Evolutionary conservation across 148 eudicot species (phyloP).

Genomic region (Cornus suecica): DNA sequence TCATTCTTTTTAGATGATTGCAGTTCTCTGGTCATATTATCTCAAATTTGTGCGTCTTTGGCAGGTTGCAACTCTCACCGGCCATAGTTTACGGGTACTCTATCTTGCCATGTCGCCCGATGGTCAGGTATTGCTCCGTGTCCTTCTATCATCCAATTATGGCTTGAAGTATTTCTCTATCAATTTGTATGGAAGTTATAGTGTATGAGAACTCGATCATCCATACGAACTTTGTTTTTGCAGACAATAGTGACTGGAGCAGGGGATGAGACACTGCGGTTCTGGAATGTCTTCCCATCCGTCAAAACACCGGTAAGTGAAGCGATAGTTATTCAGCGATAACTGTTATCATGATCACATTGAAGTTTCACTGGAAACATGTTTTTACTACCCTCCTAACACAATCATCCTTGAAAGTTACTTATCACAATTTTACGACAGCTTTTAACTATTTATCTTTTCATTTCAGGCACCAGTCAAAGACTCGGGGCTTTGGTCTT

Average conservation of each 20-base stretch:
- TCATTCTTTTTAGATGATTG: neutral
- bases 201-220: neutral
- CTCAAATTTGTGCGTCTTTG: neutral
- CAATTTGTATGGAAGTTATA: neutral
- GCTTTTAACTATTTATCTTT: neutral
- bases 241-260: conserved; percentile 99
- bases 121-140: conserved; percentile 70
- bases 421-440: neutral
- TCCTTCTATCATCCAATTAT: neutral
- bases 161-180: neutral
- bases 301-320: conserved; percentile 68
- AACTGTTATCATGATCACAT: neutral
- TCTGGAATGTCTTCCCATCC: conserved; percentile 98
- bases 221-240: conserved; percentile 16
- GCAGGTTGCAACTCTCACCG: conserved; percentile 94
- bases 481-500: conserved; percentile 83
- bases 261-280: conserved; percentile 89
- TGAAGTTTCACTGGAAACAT: neutral
- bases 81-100: conserved; percentile 88
- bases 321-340: neutral
- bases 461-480: conserved; percentile 68
- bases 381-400: neutral
- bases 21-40: neutral
- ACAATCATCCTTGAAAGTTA: neutral
- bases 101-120: conserved; percentile 95